These are phyloP conservation scores for Dentipellis sp. DNA, from an alignment of 768 basidiomycete species.

Conservation along the genomic window DNA sequence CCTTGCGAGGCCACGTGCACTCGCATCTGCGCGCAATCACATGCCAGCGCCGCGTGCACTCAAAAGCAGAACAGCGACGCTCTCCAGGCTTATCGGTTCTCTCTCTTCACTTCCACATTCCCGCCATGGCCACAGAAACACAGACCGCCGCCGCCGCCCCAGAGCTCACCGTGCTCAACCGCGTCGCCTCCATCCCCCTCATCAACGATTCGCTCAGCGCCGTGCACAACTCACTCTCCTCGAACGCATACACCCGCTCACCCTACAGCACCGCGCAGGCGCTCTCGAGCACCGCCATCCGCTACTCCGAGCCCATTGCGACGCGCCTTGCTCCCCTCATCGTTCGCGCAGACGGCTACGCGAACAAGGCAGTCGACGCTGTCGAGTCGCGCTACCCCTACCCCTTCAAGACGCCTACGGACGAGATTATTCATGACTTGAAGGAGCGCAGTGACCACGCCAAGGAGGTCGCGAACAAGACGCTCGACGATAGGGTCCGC, in stretches of 20 bases:
- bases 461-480: constrained; percentile 48
- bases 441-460: constrained; percentile 49
- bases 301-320: constrained; percentile 56
- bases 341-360: constrained; percentile 50
- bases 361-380: constrained; percentile 67
- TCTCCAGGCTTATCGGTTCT: not conserved
- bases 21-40: not conserved
- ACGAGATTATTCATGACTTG: constrained; percentile 56
- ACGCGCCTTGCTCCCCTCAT: constrained; percentile 58
- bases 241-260: constrained; percentile 50
- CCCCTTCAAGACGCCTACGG: constrained; percentile 65
- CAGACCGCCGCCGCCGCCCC: constrained; percentile 27
- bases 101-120: not conserved
- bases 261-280: constrained; percentile 60
- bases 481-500: constrained; percentile 56
- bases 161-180: constrained; percentile 50
- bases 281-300: constrained; percentile 32
- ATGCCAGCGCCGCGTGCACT: not conserved
- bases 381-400: constrained; percentile 69
- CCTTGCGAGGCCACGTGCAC: not conserved
- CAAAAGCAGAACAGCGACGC: not conserved
- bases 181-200: constrained; percentile 67
- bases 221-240: constrained; percentile 48
- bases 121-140: constrained; percentile 28
- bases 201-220: constrained; percentile 55